Conservation (phyloP, 208 protist genomes). For the Sergeia podlipaevii region DNA sequence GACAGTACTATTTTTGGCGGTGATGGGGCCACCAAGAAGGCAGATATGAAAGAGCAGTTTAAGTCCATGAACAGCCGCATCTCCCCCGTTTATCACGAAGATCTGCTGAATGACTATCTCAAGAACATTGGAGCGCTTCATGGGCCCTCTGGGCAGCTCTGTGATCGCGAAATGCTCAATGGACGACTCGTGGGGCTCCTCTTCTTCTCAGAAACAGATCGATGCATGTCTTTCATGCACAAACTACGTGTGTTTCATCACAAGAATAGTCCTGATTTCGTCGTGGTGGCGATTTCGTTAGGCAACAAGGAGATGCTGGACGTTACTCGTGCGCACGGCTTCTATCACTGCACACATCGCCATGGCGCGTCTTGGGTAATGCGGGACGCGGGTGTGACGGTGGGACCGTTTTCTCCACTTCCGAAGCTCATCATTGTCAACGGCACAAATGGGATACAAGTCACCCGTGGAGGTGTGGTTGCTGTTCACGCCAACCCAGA, state of each 20-base stretch:
- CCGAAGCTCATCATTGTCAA: slow-evolving; percentile 66
- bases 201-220: slow-evolving; percentile 79
- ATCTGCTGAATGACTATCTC: slow-evolving; percentile 59
- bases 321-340: slow-evolving; percentile 59
- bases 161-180: slow-evolving; percentile 43
- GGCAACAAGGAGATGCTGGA: slow-evolving; percentile 67
- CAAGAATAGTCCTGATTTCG: slow-evolving; percentile 57
- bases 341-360: slow-evolving; percentile 75
- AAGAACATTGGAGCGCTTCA: slow-evolving; percentile 52
- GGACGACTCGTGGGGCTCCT: slow-evolving; percentile 71
- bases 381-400: slow-evolving; percentile 56
- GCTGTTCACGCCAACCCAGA: slow-evolving; percentile 54
- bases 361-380: slow-evolving; percentile 71
- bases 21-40: slow-evolving; percentile 45
- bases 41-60: slow-evolving; percentile 62
- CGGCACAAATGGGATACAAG: slow-evolving; percentile 51
- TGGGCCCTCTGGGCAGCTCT: slow-evolving; percentile 46
- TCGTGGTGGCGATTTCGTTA: slow-evolving; percentile 68
- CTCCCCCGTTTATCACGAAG: slow-evolving; percentile 55
- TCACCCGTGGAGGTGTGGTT: slow-evolving; percentile 63
- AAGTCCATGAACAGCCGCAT: slow-evolving; percentile 72
- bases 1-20: slow-evolving; percentile 67
- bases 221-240: slow-evolving; percentile 64
- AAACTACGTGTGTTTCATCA: slow-evolving; percentile 41
- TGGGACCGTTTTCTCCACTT: slow-evolving; percentile 38